Base-by-base conservation (phyloP, 768 basidiomycete genomes). In the Tylopilus rubrobrunneus region DNA sequence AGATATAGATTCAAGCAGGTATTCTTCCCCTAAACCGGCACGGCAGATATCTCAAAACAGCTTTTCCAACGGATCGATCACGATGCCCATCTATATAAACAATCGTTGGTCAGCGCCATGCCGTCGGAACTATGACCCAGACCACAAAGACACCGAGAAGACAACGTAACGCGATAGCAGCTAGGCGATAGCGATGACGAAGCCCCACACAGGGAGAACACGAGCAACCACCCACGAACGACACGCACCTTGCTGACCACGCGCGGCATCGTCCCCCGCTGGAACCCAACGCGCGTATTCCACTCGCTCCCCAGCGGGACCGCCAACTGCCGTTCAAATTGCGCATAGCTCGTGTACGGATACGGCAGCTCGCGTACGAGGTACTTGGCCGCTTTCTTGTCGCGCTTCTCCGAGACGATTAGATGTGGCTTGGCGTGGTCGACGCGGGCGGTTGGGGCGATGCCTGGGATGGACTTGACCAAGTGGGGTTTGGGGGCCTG, bases 391-490 rank as follows among this genome's bases (percentile, higher is more conserved):
- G 91, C 94, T 68, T 97, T 97, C 74, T 92, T 92, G 74, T 98
- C 96, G 54, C 86, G 85, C 71, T 88, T 92, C 72, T 99, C 96
- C 2, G 92, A 93, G 63, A 99, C 90, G 74, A 99, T 97, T 65
- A 98, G 82, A 67, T 97, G 87, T 11, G 85, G 79, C 65, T 92
- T 92, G 56, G 78, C 77, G 63, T 85, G 86, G 70, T 99, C 97
- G 14, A 87, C 86, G 42, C 97, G 90, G 46, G 84, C 74, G 17
- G 77, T 75, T 0, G 91, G 87, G 58, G 87, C 84, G 58, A 98
- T 76, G 15, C 96, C 95, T 0, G 90, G 81, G 27, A 92, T 73
- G 62, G 87, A 86, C 65, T 92, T 92, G 68, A 95, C 80, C 51
- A 87, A 79, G 54, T 87, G 78, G 25, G 84, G 81, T 67, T 84